Conservation (phyloP, 805 yeast genomes). For the Wickerhamomyces alni region DNA sequence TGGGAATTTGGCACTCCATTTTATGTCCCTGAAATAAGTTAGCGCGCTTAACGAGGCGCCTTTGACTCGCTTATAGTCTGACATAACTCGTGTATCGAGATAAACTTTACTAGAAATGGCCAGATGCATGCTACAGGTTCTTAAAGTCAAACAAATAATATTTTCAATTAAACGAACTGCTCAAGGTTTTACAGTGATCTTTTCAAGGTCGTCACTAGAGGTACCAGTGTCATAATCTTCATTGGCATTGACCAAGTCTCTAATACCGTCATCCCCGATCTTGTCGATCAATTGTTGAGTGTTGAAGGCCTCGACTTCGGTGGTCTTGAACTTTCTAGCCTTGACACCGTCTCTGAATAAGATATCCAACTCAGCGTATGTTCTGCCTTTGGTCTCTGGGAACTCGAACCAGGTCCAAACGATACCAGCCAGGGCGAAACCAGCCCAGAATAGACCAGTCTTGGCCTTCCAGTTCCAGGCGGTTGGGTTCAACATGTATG, state of each 20-base stretch:
- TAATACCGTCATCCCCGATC: constrained; percentile 15
- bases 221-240: too few species aligned
- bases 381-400: constrained; percentile 52
- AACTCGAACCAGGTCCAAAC: constrained; percentile 43
- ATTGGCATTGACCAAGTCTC: constrained; percentile 8
- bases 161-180: too few species aligned
- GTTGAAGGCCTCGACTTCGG: constrained; percentile 17
- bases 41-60: too few species aligned
- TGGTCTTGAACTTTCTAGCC: constrained; percentile 26
- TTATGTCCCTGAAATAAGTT: too few species aligned
- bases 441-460: constrained; percentile 41
- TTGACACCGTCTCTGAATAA: constrained; percentile 33
- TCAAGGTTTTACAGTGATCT: too few species aligned
- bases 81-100: too few species aligned
- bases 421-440: constrained; percentile 24
- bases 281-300: constrained; percentile 14
- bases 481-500: constrained; percentile 41
- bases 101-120: too few species aligned
- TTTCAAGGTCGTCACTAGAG: too few species aligned
- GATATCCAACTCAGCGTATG: constrained; percentile 51
- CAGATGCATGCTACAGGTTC: too few species aligned
- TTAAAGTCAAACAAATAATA: too few species aligned
- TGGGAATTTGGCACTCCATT: too few species aligned
- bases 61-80: too few species aligned
- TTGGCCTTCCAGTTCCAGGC: constrained; percentile 39